Evolutionary conservation across 805 yeast genomes (phyloP).

Genomic region (Myxozyma kluyveri): DNA sequence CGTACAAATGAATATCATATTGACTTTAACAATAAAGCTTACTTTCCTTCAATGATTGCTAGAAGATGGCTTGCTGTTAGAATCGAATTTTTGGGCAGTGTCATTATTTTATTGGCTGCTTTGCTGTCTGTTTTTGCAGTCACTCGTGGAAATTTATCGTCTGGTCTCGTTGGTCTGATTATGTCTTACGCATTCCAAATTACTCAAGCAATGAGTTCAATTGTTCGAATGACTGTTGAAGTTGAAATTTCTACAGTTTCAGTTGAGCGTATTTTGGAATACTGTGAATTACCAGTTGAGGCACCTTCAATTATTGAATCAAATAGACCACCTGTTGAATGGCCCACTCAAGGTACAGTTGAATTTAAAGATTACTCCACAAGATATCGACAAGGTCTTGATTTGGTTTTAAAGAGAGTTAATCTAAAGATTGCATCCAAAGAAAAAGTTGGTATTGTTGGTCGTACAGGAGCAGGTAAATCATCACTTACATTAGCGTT

Average conservation of each 20-base stretch:
- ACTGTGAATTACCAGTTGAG: constrained; percentile 69
- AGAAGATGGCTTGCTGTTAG: constrained; percentile 97
- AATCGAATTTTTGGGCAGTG: constrained; percentile 82
- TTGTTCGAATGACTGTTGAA: constrained; percentile 97
- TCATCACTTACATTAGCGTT: constrained; percentile 79
- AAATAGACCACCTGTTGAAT: constrained; percentile 60
- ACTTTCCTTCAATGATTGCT: constrained; percentile 85
- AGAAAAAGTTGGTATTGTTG: constrained; percentile 92
- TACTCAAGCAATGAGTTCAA: constrained; percentile 92
- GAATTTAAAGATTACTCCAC: constrained; percentile 73
- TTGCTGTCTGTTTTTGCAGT: constrained; percentile 72
- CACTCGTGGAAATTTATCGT: constrained; percentile 64
- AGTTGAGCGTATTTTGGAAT: constrained; percentile 90
- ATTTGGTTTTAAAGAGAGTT: constrained; percentile 69
- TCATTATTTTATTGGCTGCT: constrained; percentile 82
- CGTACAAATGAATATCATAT: constrained; percentile 53
- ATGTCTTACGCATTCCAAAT: constrained; percentile 89
- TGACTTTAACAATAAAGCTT: constrained; percentile 86
- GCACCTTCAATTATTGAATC: constrained; percentile 69
- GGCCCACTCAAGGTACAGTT: constrained; percentile 75
- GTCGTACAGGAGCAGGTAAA: constrained; percentile 96
- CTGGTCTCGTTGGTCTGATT: constrained; percentile 93
- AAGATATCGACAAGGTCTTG: constrained; percentile 73
- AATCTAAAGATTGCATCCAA: constrained; percentile 59
- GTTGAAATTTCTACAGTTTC: constrained; percentile 96